A percentile compares a stretch with the other conserved stretches of the same genome.
Conservation (phyloP, 2,329 filamentous ascomycete genomes). For the Xylariales sp. region DNA sequence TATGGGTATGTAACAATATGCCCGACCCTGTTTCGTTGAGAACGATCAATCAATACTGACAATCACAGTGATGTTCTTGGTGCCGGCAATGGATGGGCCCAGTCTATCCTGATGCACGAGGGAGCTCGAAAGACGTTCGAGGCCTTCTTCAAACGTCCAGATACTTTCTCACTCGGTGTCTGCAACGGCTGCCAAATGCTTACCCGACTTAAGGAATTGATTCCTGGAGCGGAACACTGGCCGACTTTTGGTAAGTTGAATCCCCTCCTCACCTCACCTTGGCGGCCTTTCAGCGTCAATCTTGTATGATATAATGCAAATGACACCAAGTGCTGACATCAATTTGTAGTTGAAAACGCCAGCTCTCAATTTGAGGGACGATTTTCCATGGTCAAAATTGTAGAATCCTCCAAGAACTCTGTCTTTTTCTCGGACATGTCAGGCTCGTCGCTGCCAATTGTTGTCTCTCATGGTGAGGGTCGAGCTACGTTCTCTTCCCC, state of each 20-base stretch:
- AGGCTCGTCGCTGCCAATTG: constrained; percentile 77
- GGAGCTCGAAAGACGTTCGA: constrained; percentile 73
- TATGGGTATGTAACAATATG: constrained; percentile 62
- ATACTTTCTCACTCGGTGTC: constrained; percentile 90
- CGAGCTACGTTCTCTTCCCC: constrained; percentile 65
- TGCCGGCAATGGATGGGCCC: constrained; percentile 95
- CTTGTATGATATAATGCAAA: no score
- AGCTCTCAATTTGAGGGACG: constrained; percentile 89
- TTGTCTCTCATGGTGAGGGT: constrained; percentile 87
- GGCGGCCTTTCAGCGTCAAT: background rate
- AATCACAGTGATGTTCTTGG: constrained; percentile 65
- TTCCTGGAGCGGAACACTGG: constrained; percentile 81
- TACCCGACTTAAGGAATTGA: constrained; percentile 74
- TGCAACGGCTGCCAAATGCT: constrained; percentile 99
- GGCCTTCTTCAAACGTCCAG: constrained; percentile 77
- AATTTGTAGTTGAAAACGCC: constrained; percentile 59
- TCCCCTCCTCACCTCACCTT: constrained; percentile 6
- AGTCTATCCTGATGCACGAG: constrained; percentile 83
- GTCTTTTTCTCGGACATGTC: constrained; percentile 90
- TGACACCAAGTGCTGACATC: no score
- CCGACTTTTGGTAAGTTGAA: constrained; percentile 62
- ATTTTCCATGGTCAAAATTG: constrained; percentile 78
- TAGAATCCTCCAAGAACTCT: constrained; percentile 59
- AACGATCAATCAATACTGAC: background rate
- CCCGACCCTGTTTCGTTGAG: background rate